A percentile compares a stretch with the other conserved stretches of the same genome.
phyloP scores from a whole-genome alignment of 495 filamentous ascomycete species.

The Neurospora sublineolata region DNA sequence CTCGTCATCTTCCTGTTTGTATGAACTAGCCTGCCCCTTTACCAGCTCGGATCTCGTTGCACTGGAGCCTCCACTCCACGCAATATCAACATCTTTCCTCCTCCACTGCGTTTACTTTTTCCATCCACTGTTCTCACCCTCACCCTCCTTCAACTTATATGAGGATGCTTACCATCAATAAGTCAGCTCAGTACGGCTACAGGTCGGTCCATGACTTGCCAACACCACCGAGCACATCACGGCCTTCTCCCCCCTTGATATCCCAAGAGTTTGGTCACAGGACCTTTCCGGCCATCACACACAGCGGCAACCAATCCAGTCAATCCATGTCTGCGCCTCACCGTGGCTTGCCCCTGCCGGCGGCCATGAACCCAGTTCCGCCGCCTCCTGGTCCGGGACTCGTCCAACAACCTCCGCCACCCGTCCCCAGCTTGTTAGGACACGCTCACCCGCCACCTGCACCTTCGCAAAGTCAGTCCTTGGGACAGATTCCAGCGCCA shows the following conservation, averaged over 20 bases:
- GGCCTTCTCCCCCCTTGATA: constrained; percentile 47
- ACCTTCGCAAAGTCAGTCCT: constrained; percentile 27
- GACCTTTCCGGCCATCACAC: constrained; percentile 25
- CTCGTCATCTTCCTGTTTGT: constrained; percentile 4
- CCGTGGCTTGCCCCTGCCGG: constrained; percentile 63
- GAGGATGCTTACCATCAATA: constrained; percentile 59
- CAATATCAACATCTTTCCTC: constrained; percentile 1
- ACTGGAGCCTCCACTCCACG: background rate
- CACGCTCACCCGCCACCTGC: constrained; percentile 28
- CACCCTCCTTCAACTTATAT: constrained; percentile 11
- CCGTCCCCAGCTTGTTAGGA: constrained; percentile 17
- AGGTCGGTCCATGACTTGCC: constrained; percentile 60
- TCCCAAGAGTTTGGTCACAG: constrained; percentile 38
- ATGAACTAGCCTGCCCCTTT: background rate
- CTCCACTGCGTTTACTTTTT: constrained; percentile 8
- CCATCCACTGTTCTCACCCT: background rate
- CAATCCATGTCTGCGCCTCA: constrained; percentile 61
- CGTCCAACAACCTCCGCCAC: constrained; percentile 9
- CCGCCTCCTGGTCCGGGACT: constrained; percentile 22
- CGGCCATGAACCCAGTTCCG: constrained; percentile 55
- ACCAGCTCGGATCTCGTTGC: background rate
- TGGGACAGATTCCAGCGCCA: constrained; percentile 54
- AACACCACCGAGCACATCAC: constrained; percentile 46
- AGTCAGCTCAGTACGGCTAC: constrained; percentile 54
- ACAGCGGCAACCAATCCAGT: constrained; percentile 30